phyloP scores from a whole-genome alignment of 306 rosid genomes.

The Potentilla sterilis region DNA sequence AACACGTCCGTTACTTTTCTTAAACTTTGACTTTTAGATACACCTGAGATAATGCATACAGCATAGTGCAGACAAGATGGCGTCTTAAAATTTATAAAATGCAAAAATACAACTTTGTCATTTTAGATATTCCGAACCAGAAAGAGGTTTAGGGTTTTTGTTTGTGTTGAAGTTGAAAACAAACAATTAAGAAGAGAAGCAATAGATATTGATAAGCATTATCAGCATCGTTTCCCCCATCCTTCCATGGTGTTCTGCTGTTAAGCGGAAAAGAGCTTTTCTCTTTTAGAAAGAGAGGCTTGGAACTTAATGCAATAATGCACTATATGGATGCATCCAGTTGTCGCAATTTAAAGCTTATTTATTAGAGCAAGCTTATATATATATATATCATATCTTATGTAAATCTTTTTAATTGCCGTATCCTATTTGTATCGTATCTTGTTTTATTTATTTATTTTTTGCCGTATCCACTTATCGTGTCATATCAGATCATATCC shows the following conservation, averaged over 20 bases:
- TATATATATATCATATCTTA: too few relatives aligned
- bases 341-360: neutral
- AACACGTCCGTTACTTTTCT: neutral
- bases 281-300: neutral
- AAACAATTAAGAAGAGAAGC: neutral
- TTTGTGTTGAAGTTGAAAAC: neutral
- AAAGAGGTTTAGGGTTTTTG: too few relatives aligned
- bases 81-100: neutral
- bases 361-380: neutral
- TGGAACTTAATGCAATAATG: neutral
- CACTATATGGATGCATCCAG: neutral
- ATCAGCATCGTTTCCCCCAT: neutral
- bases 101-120: neutral
- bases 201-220: neutral
- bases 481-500: neutral
- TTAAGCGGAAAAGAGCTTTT: neutral
- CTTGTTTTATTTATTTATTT: neutral
- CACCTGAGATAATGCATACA: neutral
- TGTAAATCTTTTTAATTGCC: neutral
- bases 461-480: neutral
- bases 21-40: neutral
- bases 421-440: neutral
- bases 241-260: neutral
- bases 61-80: neutral
- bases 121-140: neutral